phyloP scores from a whole-genome alignment of 176 grass and related monocot species.

The Phyllostachys edulis region DNA sequence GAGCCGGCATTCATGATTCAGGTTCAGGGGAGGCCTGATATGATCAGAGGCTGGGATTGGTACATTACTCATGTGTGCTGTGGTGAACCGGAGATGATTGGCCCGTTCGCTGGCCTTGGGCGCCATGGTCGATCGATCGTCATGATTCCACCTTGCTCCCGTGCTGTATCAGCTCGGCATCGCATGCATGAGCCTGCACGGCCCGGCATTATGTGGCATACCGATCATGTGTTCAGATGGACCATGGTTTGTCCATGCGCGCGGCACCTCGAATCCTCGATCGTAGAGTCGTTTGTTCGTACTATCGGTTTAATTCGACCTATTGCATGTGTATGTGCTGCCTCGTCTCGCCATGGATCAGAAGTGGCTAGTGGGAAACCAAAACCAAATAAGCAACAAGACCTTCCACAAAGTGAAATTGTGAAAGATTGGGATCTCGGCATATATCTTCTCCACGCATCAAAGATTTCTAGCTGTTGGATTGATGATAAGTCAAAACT shows the following conservation, averaged over 20 bases:
- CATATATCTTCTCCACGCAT: too few species aligned
- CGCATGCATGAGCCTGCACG: not conserved
- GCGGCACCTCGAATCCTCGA: not conserved
- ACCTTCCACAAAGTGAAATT: too few species aligned
- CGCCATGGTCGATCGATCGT: not conserved
- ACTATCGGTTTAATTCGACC: not conserved
- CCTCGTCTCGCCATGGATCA: not conserved
- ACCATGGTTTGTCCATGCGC: too few species aligned
- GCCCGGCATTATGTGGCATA: not conserved
- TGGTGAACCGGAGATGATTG: slow-evolving; percentile 10
- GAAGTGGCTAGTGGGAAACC: too few species aligned
- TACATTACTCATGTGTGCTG: not conserved
- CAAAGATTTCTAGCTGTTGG: too few species aligned
- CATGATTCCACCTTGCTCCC: not conserved
- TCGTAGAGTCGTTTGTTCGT: not conserved
- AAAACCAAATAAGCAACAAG: too few species aligned
- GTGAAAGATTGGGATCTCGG: too few species aligned
- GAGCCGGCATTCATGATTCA: slow-evolving; percentile 39
- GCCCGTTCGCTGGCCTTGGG: not conserved
- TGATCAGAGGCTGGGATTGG: not conserved
- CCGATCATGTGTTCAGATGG: too few species aligned
- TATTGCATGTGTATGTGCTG: too few species aligned
- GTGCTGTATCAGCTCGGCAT: not conserved
- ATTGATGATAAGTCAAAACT: too few species aligned
- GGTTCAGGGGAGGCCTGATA: not conserved